Evolutionary conservation across 1,284 basidiomycete species (phyloP).

Genomic region (Cutaneotrichosporon sp.): DNA sequence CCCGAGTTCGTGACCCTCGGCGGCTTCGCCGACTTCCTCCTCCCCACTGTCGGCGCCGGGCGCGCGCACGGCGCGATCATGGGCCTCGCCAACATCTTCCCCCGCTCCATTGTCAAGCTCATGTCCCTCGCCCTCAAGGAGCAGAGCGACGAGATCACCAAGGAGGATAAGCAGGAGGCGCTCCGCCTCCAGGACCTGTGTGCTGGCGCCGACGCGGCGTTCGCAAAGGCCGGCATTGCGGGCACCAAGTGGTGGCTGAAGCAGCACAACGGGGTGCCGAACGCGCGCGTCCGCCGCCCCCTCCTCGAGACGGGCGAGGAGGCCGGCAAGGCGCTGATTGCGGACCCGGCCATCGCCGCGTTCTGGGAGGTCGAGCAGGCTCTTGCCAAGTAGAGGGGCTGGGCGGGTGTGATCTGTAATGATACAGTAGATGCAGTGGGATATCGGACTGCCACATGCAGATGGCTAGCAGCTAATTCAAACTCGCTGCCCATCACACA

Average conservation of each 20-base stretch:
- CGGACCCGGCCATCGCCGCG: constrained; percentile 67
- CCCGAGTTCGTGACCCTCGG: constrained; percentile 70
- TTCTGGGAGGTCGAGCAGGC: constrained; percentile 67
- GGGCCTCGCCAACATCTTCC: constrained; percentile 75
- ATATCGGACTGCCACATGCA: too few relatives aligned
- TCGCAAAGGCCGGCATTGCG: constrained; percentile 73
- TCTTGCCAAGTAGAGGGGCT: constrained; percentile 47
- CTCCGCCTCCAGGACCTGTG: constrained; percentile 75
- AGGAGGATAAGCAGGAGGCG: constrained; percentile 66
- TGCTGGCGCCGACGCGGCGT: constrained; percentile 75
- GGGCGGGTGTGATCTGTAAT: not conserved
- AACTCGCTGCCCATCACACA: too few relatives aligned
- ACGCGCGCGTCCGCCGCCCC: constrained; percentile 68
- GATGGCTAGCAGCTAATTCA: too few relatives aligned
- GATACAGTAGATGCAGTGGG: not conserved
- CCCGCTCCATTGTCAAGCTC: constrained; percentile 64
- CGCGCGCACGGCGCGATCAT: constrained; percentile 75
- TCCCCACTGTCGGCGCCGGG: constrained; percentile 63
- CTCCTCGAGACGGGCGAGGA: constrained; percentile 67
- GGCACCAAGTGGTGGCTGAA: constrained; percentile 79
- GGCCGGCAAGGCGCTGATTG: constrained; percentile 64
- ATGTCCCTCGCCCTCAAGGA: constrained; percentile 62
- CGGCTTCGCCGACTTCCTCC: constrained; percentile 74
- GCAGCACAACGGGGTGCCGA: constrained; percentile 65
- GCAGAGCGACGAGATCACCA: constrained; percentile 58